phyloP scores from a whole-genome alignment of 306 rosid genomes.

The Cotoneaster glaucophyllus region DNA sequence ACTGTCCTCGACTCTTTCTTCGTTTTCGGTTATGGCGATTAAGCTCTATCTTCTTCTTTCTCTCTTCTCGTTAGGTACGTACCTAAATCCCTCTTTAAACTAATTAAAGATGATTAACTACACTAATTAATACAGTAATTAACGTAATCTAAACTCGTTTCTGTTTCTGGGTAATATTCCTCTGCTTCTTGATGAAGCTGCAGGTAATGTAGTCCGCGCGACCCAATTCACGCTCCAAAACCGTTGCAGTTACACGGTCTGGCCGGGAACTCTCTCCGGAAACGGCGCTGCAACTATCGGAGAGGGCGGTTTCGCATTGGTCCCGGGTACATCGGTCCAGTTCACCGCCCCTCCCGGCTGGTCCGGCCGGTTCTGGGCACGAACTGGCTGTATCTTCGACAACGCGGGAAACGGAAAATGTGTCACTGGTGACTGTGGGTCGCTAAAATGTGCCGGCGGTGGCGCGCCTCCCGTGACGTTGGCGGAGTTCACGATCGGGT shows the following conservation, averaged over 20 bases:
- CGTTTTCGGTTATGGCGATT: slow-evolving; percentile 21
- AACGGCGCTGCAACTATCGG: slow-evolving; percentile 52
- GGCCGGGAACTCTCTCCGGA: slow-evolving; percentile 85
- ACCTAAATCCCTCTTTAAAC: not conserved
- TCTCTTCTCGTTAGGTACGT: not conserved
- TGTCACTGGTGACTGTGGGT: slow-evolving; percentile 63
- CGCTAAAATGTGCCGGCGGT: slow-evolving; percentile 43
- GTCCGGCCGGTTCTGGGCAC: slow-evolving; percentile 89
- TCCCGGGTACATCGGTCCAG: slow-evolving; percentile 26
- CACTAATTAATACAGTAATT: not conserved
- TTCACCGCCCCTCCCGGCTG: slow-evolving; percentile 62
- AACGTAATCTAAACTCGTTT: not conserved
- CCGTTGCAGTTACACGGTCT: slow-evolving; percentile 51
- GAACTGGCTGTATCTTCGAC: slow-evolving; percentile 69
- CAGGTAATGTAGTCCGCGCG: slow-evolving; percentile 35
- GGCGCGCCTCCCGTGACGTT: slow-evolving; percentile 65
- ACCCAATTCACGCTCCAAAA: slow-evolving; percentile 55
- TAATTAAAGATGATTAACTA: not conserved
- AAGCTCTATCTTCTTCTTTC: not conserved
- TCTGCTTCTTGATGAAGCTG: not conserved
- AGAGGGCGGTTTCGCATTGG: slow-evolving; percentile 51
- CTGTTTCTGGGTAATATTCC: not conserved
- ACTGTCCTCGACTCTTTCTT: not conserved
- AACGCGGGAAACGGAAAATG: slow-evolving; percentile 50
- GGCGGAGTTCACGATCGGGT: slow-evolving; percentile 59